Conservation (phyloP, 371 early-diverging fungal genomes). For the Mortierella sp. region DNA sequence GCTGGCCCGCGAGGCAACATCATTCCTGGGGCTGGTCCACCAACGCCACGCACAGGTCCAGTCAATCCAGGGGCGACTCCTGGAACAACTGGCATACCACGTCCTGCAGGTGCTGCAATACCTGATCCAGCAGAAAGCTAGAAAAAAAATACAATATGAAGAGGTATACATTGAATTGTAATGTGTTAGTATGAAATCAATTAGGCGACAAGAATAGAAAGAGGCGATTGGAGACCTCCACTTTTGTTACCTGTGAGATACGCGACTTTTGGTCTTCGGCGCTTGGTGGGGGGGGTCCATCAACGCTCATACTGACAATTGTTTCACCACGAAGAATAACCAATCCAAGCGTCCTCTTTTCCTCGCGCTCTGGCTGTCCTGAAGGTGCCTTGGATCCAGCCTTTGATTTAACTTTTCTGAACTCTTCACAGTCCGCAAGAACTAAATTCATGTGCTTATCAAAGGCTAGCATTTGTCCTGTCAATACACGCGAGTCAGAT, state of each 20-base stretch:
- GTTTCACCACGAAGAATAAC: conserved; percentile 95
- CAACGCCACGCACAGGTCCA: conserved; percentile 93
- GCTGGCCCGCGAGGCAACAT: conserved; percentile 74
- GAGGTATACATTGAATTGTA: too few species aligned
- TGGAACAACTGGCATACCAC: conserved; percentile 88
- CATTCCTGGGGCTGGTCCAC: conserved; percentile 90
- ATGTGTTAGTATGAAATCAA: too few species aligned
- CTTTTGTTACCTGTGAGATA: conserved; percentile 49
- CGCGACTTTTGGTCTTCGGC: conserved; percentile 70
- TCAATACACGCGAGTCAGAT: conserved; percentile 89
- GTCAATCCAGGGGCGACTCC: conserved; percentile 76
- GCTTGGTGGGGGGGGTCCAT: conserved; percentile 91
- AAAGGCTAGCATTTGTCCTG: conserved; percentile 98
- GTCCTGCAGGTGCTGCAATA: conserved; percentile 87
- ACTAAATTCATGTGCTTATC: conserved; percentile 99
- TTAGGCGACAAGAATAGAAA: not conserved
- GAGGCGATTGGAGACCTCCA: not conserved
- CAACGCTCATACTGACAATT: conserved; percentile 92
- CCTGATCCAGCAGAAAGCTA: conserved; percentile 77
- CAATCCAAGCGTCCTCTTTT: conserved; percentile 93
- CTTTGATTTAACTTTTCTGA: conserved; percentile 88
- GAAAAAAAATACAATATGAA: not conserved
- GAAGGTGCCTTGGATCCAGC: conserved; percentile 28
- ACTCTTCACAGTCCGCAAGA: conserved; percentile 97
- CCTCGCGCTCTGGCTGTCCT: conserved; percentile 65